phyloP scores from a whole-genome alignment of 371 early-diverging fungal species.

The Rhizopus delemar region DNA sequence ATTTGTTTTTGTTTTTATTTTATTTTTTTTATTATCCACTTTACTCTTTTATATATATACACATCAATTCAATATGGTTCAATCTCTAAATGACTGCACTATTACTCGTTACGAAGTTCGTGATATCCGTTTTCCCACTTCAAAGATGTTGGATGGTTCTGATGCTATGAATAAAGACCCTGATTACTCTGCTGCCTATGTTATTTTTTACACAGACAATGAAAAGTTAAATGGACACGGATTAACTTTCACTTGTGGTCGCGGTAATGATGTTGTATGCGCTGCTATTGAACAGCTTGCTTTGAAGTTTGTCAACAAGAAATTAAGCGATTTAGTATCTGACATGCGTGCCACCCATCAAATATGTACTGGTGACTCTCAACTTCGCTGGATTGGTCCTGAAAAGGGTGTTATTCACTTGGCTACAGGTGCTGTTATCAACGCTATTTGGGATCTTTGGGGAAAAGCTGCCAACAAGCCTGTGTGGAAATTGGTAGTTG shows the following conservation, averaged over 20 bases:
- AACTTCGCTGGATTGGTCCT: conserved; percentile 57
- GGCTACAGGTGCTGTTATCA: conserved; percentile 57
- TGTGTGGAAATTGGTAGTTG: conserved; percentile 54
- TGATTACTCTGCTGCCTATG: conserved; percentile 57
- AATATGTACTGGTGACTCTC: conserved; percentile 54
- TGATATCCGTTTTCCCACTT: conserved; percentile 57
- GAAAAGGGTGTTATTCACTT: conserved; percentile 57
- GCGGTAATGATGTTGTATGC: conserved; percentile 51
- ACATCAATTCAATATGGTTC: conserved; percentile 7
- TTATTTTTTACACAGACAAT: conserved; percentile 48
- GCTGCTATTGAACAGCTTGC: conserved; percentile 47
- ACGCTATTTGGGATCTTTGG: conserved; percentile 61
- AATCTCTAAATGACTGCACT: conserved; percentile 18
- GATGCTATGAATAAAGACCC: conserved; percentile 61
- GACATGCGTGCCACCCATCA: conserved; percentile 53
- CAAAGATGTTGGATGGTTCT: conserved; percentile 48
- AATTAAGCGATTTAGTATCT: conserved; percentile 27
- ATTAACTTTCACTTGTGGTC: conserved; percentile 55
- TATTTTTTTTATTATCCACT: not conserved
- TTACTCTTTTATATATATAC: not conserved
- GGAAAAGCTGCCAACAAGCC: conserved; percentile 57
- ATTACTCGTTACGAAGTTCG: conserved; percentile 48
- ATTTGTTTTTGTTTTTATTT: not conserved
- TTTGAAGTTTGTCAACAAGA: conserved; percentile 44
- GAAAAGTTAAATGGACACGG: conserved; percentile 43